Evolutionary conservation across 2,329 filamentous ascomycete species (phyloP), one percentile per base, ranked within the genome.

Genomic region (Clonostachys rhizophaga): DNA sequence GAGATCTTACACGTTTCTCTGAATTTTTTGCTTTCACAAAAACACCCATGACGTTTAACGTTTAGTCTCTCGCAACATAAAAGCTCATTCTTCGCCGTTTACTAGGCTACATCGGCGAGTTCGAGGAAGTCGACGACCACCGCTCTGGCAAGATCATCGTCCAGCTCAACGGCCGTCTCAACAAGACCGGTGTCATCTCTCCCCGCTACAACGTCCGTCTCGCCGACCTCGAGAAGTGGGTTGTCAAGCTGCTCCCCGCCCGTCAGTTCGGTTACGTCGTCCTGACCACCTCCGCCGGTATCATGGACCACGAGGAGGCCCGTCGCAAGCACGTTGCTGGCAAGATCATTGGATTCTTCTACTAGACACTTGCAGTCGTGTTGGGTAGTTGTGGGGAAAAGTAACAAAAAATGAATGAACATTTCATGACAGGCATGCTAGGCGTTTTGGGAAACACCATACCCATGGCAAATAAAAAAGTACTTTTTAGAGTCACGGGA

Each of bases 251-350:
- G 69, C 85, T 99, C 57, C 94, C 94, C 60, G 91, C 94, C 60
- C 94, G 94, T 96, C 94, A 99, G 79, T 99, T 99, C 83, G 94
- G 94, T 69, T 96, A 91, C 80, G 90, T 99, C 69, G 91, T 99
- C 76, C 87, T 99, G 67, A 99, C 94, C 74, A 99, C 94, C 76
- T 96, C 91, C 52, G 91, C 94, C 57, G 94, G 94, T 74, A 99
- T 99, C 76, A 97, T 99, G 92, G 94, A 99, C 81, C 94, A 99
- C 81, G 94, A 99, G 83, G 94, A 99, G 86, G 94, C 94, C 62
- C 83, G 94, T 71, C 84, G 94, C 75, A 97, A 97, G 86, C 94
- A 99, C 81, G 94, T 97, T 69, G 86, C 92, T 62, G 94, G 94
- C 78, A 99, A 99, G 86, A 89, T 99, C 76, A 89, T 97, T 64